Evolutionary conservation across 345 rosid species (phyloP).

Genomic region (Rubroshorea leprosula): DNA sequence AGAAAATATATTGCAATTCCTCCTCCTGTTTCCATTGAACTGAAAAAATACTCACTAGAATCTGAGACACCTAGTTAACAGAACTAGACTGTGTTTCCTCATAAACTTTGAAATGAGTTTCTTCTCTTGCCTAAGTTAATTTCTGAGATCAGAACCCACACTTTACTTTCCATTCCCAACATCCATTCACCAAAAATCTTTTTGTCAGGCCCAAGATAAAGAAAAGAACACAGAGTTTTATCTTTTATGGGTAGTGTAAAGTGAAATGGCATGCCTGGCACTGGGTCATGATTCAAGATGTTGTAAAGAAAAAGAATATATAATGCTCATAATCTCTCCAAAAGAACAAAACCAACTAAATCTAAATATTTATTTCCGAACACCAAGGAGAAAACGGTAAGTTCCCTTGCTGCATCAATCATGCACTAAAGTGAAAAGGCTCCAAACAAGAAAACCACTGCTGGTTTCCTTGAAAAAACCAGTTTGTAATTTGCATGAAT

Average conservation of each 20-base stretch:
- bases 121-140: conserved; percentile 26
- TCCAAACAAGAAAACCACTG: too few species aligned
- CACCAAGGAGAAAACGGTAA: conserved; percentile 28
- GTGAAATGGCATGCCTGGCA: conserved; percentile 60
- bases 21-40: conserved; percentile 30
- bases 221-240: conserved; percentile 8
- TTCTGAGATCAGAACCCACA: conserved; percentile 33
- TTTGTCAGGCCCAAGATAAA: conserved; percentile 42
- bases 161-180: conserved; percentile 38
- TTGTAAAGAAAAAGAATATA: conserved; percentile 24
- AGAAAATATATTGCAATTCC: conserved; percentile 25
- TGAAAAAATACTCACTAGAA: conserved; percentile 19
- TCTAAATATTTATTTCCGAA: conserved; percentile 5
- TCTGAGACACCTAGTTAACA: conserved; percentile 26
- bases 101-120: conserved; percentile 22
- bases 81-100: conserved; percentile 2
- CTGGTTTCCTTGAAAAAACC: too few species aligned
- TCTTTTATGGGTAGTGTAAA: conserved; percentile 41
- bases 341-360: conserved; percentile 24
- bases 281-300: conserved; percentile 20
- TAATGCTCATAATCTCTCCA: conserved; percentile 22
- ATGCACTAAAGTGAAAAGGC: not conserved
- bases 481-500: too few species aligned
- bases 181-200: conserved; percentile 44
- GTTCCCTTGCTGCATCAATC: not conserved